Base-by-base conservation (phyloP, 345 rosid species). In the Populus ilicifolia region DNA sequence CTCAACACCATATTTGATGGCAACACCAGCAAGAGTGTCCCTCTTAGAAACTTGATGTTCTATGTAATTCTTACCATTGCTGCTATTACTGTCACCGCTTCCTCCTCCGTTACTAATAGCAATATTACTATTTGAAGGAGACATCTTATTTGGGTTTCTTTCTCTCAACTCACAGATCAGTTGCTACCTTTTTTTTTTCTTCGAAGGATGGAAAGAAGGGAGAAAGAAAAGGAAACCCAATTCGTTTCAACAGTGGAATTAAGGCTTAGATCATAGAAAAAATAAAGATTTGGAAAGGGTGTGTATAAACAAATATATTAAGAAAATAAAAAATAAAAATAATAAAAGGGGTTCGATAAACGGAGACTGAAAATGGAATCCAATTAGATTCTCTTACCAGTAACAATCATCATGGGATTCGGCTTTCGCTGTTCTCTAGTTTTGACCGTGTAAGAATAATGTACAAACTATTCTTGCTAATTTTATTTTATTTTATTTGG, bases 1-100 rank as follows among this genome's bases (percentile, higher is more conserved):
- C 96, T 95, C 98, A 44, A 95, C 98, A 5, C 99, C 99, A 70
- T 95, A 95, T 76, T 89, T 90, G 43, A 95, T 95, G 68, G 99
- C 99, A 44, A 95, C 84, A 39, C 99, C 99, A 54, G 97, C 99
- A 12, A 95, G 94, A 71, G 99, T 95, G 73, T 95, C 96, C 66
- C 89, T 79, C 72, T 88, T 90, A 41, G 98, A 92, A 43, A 96
- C 94, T 0, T 46, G 87, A 61, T 96, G 99, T 65, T 92, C 88
- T 25, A 92, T 85, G 77, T 76, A 84, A 54, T 84, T 89, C 66
- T 69, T 71, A 4, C 1, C 12, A 25, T 23, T 75, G n/a, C 7
- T 30, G 12, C 77, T 36, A 4, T 18, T 17, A 14, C n/a, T 56
- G 3, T 8, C 23, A 20, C 61, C 61, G 7, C 61, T 20, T 25